These are phyloP conservation scores for Colletotrichum noveboracense DNA, from an alignment of 2,329 filamentous ascomycete species.

Conservation along the genomic window DNA sequence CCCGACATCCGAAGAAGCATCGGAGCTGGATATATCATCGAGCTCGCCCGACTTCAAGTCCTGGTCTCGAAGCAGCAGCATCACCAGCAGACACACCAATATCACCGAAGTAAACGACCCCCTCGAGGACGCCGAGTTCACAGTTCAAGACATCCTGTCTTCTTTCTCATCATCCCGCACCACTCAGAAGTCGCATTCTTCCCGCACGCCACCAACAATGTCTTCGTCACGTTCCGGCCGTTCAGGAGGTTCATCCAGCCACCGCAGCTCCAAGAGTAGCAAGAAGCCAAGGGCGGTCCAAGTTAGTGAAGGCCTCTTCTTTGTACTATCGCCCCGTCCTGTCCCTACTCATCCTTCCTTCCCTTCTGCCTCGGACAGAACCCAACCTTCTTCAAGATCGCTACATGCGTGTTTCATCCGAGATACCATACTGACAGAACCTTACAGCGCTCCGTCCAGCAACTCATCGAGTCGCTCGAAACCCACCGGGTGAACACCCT, in stretches of 20 bases:
- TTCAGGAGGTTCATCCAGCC: slow-evolving; percentile 22
- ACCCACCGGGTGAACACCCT: slow-evolving; percentile 77
- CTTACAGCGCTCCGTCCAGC: slow-evolving; percentile 40
- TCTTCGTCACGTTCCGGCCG: slow-evolving; percentile 33
- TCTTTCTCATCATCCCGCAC: neutral
- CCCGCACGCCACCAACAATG: slow-evolving; percentile 24
- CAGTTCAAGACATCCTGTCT: neutral
- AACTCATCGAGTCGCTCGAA: slow-evolving; percentile 67
- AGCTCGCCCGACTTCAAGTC: neutral
- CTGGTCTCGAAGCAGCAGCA: neutral
- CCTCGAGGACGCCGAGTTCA: neutral
- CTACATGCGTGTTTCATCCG: neutral
- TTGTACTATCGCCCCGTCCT: slow-evolving; percentile 24
- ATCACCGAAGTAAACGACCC: neutral
- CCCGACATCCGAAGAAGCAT: neutral
- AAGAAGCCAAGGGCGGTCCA: slow-evolving; percentile 32
- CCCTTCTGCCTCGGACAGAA: neutral
- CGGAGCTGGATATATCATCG: slow-evolving; percentile 5
- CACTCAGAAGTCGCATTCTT: neutral
- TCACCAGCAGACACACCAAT: neutral
- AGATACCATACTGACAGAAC: neutral
- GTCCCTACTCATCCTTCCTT: neutral
- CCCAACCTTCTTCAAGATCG: neutral
- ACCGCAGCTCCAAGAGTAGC: slow-evolving; percentile 26
- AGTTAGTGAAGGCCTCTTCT: slow-evolving; percentile 34